Evolutionary conservation across 2,329 filamentous ascomycete genomes (phyloP).

Genomic region (Keithomyces neogunnii): DNA sequence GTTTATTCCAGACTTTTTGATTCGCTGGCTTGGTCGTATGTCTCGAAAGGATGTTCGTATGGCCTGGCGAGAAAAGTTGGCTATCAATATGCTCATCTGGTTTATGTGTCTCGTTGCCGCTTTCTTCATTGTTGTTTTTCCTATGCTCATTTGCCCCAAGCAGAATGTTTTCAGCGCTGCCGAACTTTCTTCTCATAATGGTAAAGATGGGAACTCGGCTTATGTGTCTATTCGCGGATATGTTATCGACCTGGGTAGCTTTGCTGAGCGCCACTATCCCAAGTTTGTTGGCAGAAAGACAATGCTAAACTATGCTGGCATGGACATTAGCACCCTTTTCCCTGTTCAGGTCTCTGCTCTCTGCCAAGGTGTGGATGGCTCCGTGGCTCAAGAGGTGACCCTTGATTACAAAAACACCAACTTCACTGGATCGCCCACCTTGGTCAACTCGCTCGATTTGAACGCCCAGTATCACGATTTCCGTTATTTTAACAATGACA

Average conservation of each 20-base stretch:
- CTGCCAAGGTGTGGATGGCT: constrained; percentile 67
- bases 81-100: constrained; percentile 98
- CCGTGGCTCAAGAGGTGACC: constrained; percentile 61
- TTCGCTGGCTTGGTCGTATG: constrained; percentile 73
- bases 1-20: constrained; percentile 76
- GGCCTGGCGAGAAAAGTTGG: constrained; percentile 95
- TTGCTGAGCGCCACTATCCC: constrained; percentile 67
- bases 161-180: constrained; percentile 77
- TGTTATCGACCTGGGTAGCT: constrained; percentile 74
- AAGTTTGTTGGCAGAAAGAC: constrained; percentile 47
- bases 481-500: constrained; percentile 73
- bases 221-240: constrained; percentile 81
- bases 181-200: constrained; percentile 68
- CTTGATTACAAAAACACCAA: constrained; percentile 79
- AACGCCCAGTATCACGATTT: constrained; percentile 91
- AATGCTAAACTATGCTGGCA: constrained; percentile 74
- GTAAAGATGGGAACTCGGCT: constrained; percentile 53
- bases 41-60: constrained; percentile 83
- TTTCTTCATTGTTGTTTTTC: constrained; percentile 89
- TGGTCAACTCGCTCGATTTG: constrained; percentile 57
- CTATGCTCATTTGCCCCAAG: constrained; percentile 78
- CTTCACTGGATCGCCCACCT: constrained; percentile 54
- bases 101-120: constrained; percentile 65
- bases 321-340: constrained; percentile 82
- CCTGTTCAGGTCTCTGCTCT: constrained; percentile 90